Conservation (phyloP, 2,329 filamentous ascomycete species). For the Byssothecium circinans region DNA sequence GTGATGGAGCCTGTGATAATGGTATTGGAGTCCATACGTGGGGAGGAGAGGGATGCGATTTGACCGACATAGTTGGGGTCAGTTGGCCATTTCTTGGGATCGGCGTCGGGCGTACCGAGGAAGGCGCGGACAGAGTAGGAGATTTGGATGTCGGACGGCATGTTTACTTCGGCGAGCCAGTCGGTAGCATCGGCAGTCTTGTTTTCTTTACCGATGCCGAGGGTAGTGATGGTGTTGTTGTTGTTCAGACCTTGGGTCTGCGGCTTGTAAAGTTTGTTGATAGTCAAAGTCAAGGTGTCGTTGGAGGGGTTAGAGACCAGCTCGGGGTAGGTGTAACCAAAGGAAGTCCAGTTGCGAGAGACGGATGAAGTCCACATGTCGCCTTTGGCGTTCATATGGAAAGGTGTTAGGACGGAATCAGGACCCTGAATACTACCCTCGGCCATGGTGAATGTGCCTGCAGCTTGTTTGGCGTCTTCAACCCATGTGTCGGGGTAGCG, state of each 20-base stretch:
- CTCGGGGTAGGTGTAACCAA: constrained; percentile 41
- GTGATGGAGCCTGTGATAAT: constrained; percentile 46
- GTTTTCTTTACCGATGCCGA: constrained; percentile 4
- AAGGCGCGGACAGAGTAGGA: constrained; percentile 38
- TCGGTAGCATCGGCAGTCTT: constrained; percentile 25
- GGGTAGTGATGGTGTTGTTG: constrained; percentile 19
- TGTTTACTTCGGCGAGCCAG: constrained; percentile 34
- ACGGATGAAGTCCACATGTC: constrained; percentile 35
- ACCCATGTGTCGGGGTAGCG: constrained; percentile 40
- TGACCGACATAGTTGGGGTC: constrained; percentile 48
- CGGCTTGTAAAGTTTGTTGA: constrained; percentile 34
- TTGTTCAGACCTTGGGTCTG: constrained; percentile 25
- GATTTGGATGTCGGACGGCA: constrained; percentile 35
- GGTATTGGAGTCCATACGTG: constrained; percentile 39
- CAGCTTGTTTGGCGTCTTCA: constrained; percentile 23
- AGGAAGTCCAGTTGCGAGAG: constrained; percentile 31
- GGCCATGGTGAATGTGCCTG: constrained; percentile 25
- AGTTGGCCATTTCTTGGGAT: constrained; percentile 37
- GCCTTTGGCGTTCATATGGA: constrained; percentile 37
- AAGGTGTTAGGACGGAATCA: constrained; percentile 28
- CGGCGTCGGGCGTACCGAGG: constrained; percentile 26
- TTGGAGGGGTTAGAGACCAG: constrained; percentile 28
- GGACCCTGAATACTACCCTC: constrained; percentile 22
- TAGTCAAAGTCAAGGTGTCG: constrained; percentile 26
- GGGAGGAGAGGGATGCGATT: constrained; percentile 42